Evolutionary conservation across 306 rosid genomes (phyloP).

Genomic region (Vicia villosa): DNA sequence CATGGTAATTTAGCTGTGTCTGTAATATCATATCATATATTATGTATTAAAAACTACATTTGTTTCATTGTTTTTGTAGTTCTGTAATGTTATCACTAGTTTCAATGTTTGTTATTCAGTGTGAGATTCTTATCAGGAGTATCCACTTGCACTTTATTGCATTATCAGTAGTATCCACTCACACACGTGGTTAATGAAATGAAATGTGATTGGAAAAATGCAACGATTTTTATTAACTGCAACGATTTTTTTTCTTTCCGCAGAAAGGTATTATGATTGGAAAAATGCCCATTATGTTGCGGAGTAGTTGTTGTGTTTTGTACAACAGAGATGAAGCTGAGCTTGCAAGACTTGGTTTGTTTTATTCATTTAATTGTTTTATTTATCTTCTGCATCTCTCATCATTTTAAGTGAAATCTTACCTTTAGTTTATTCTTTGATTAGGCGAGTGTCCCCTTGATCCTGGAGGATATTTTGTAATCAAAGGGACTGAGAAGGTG

Average conservation of each 20-base stretch:
- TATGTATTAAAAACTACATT: background rate
- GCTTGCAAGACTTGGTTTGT: conserved; percentile 80
- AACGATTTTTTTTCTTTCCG: background rate
- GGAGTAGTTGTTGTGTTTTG: conserved; percentile 77
- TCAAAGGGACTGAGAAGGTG: conserved; percentile 98
- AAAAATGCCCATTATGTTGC: conserved; percentile 87
- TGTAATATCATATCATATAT: conserved; percentile 3
- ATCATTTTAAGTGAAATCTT: conserved; percentile 6
- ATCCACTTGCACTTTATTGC: conserved; percentile 13
- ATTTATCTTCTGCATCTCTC: background rate
- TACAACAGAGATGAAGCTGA: conserved; percentile 76
- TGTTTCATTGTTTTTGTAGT: conserved; percentile 17
- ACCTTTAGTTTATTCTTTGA: conserved; percentile 18
- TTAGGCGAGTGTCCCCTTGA: conserved; percentile 96
- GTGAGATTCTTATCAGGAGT: conserved; percentile 11
- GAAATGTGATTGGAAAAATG: no score
- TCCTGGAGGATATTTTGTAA: conserved; percentile 91
- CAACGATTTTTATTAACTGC: conserved; percentile 24
- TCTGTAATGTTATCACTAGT: conserved; percentile 27
- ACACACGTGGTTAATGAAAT: no score
- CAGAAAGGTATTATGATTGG: conserved; percentile 64
- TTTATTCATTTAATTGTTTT: background rate
- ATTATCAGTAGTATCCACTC: conserved; percentile 7
- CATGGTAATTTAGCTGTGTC: conserved; percentile 6
- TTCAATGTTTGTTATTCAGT: conserved; percentile 15